phyloP scores from a whole-genome alignment of 805 yeast genomes.

The Sungouiozyma ichnusensis region DNA sequence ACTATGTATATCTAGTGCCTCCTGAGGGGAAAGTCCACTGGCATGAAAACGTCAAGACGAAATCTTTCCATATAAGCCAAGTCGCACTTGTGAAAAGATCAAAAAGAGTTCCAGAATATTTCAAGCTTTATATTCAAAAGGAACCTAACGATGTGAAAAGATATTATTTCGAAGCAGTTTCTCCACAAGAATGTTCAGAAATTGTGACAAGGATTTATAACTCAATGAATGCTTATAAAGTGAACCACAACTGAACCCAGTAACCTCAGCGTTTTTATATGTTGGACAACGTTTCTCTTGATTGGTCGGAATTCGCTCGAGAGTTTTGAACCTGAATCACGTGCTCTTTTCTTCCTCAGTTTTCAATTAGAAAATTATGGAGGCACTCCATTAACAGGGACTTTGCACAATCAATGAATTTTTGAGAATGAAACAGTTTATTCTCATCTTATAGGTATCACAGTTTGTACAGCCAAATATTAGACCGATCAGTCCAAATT shows the following conservation, averaged over 20 bases:
- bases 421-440: no score
- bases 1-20: conserved; percentile 67
- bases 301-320: not conserved
- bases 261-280: no score
- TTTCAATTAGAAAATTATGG: no score
- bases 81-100: conserved; percentile 68
- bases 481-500: no score
- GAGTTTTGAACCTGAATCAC: not conserved
- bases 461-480: no score
- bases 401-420: not conserved
- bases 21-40: conserved; percentile 74
- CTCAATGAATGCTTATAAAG: conserved; percentile 44
- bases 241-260: conserved; percentile 25
- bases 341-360: not conserved
- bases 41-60: conserved; percentile 70
- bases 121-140: conserved; percentile 70
- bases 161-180: conserved; percentile 75
- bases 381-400: no score
- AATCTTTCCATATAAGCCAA: conserved; percentile 77
- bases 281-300: no score
- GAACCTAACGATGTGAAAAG: conserved; percentile 56
- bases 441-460: no score
- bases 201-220: conserved; percentile 62
- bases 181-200: conserved; percentile 50
- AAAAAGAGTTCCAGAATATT: conserved; percentile 61